Percentiles rank a stretch among this genome's conserved stretches.
These are phyloP conservation scores for Botrytis deweyae DNA, from an alignment of 2,329 filamentous ascomycete genomes.

Conservation along the genomic window DNA sequence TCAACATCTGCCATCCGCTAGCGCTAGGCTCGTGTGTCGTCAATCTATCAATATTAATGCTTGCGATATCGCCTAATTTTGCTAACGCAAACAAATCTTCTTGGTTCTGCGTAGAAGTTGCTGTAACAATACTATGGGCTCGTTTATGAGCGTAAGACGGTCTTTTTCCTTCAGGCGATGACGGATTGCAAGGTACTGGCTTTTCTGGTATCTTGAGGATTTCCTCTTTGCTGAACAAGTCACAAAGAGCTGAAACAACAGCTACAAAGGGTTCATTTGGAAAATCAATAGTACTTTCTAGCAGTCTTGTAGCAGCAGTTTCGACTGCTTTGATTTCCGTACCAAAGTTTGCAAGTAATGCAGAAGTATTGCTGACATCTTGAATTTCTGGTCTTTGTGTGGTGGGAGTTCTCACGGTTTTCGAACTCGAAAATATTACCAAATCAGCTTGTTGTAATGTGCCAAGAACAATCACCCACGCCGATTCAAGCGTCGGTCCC, in stretches of 20 bases:
- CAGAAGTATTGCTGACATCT: conserved; percentile 38
- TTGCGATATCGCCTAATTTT: conserved; percentile 71
- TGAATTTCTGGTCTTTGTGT: conserved; percentile 48
- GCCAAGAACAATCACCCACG: conserved; percentile 90
- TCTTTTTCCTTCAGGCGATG: conserved; percentile 30
- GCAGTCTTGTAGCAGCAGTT: conserved; percentile 77
- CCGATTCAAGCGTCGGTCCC: conserved; percentile 78
- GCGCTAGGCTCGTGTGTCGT: conserved; percentile 62
- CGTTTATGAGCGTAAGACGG: conserved; percentile 39
- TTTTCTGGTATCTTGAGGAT: conserved; percentile 27
- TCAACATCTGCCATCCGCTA: conserved; percentile 75
- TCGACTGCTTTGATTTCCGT: conserved; percentile 86
- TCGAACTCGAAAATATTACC: conserved; percentile 64
- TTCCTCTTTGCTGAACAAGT: conserved; percentile 54
- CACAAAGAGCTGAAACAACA: conserved; percentile 73
- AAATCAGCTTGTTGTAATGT: conserved; percentile 92
- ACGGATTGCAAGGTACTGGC: conserved; percentile 33
- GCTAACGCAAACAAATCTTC: conserved; percentile 67
- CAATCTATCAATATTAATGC: conserved; percentile 73
- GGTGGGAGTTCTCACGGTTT: conserved; percentile 52
- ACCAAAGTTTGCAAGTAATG: conserved; percentile 65
- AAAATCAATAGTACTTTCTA: conserved; percentile 91
- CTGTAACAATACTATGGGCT: conserved; percentile 48
- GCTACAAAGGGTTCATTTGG: conserved; percentile 78
- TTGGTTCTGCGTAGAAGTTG: conserved; percentile 54